Base-by-base conservation (phyloP, 345 rosid genomes). In the Aegle marmelos region DNA sequence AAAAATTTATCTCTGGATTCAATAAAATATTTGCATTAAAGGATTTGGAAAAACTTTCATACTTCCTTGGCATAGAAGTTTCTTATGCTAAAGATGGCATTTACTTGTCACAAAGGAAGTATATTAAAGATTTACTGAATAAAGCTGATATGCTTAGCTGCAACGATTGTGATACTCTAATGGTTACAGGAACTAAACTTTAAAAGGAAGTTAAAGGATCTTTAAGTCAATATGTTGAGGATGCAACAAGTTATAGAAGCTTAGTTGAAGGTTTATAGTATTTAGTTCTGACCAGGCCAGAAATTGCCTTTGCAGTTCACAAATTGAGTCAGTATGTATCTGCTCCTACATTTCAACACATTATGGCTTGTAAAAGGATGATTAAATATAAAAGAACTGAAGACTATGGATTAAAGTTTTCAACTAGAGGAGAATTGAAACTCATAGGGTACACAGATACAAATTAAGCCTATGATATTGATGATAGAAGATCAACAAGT, bases 381-480 rank as follows among this genome's bases (percentile, higher is more conserved):
- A 2, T 68, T 0, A n/a, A 56, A 4, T 68, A 68, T n/a, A 68
- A 39, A 1, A 2, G 2, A 0, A n/a, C 9, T 6, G 0, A 22
- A 0, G 0, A 25, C 7, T 19, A 27, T 27, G 59, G 34, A 1
- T 1, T 48, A 3, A 3, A 8, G 0, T 34, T 34, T 13, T 45
- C 22, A 0, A 1, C 7, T 7, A 9, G 0, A 0, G 3, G 13
- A 0, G 2, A 30, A 17, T 2, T 7, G 2, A 19, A 28, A 16
- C 33, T 0, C 31, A 17, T 16, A 1, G 50, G 50, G 2, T 45
- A 6, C 9, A 19, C 53, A 2, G 50, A 76, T 76, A 33, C 8
- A 1, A 53, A 48, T 65, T 76, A 50, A 53, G 34, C 50, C 0
- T 11, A 54, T 11, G 53, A 54, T 6, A 3, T 13, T 0, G 61